A percentile compares a stretch with the other conserved stretches of the same genome.
phyloP scores from a whole-genome alignment of 768 basidiomycete genomes.

The Grammothele lineata region DNA sequence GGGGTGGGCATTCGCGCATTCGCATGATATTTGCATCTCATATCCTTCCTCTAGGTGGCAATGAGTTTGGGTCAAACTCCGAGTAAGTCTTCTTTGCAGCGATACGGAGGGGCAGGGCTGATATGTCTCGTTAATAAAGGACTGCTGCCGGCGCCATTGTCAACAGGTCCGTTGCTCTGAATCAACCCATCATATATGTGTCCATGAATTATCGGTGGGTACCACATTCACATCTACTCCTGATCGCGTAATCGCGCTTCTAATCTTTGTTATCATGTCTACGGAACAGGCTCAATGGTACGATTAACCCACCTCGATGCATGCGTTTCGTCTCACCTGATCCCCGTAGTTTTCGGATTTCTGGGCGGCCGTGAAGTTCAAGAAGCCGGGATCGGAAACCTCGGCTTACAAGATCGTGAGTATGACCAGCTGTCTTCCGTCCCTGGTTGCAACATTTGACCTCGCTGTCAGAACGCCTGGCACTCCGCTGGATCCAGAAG shows the following conservation, averaged over 20 bases:
- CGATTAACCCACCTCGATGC: neutral
- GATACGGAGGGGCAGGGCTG: neutral
- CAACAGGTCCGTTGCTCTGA: conserved; percentile 38
- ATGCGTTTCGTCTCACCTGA: neutral
- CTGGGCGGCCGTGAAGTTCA: conserved; percentile 19
- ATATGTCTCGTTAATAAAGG: conserved; percentile 2
- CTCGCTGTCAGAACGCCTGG: conserved; percentile 28
- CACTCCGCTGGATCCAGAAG: conserved; percentile 39
- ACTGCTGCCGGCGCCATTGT: conserved; percentile 40
- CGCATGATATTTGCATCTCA: neutral
- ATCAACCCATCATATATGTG: conserved; percentile 44
- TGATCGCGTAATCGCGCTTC: too few species aligned
- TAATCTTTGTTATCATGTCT: too few species aligned
- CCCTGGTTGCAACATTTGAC: neutral
- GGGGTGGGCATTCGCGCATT: neutral
- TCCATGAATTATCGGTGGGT: conserved; percentile 48
- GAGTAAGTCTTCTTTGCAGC: too few species aligned
- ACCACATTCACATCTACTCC: neutral
- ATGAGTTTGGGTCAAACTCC: neutral
- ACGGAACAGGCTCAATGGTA: conserved; percentile 2
- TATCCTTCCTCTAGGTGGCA: too few species aligned
- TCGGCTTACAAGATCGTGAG: conserved; percentile 36
- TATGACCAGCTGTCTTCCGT: conserved; percentile 31
- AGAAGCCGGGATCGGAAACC: conserved; percentile 24
- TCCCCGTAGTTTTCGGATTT: conserved; percentile 19